These are phyloP conservation scores for Candida odintsovae DNA, from an alignment of 805 yeast genomes.

Conservation along the genomic window DNA sequence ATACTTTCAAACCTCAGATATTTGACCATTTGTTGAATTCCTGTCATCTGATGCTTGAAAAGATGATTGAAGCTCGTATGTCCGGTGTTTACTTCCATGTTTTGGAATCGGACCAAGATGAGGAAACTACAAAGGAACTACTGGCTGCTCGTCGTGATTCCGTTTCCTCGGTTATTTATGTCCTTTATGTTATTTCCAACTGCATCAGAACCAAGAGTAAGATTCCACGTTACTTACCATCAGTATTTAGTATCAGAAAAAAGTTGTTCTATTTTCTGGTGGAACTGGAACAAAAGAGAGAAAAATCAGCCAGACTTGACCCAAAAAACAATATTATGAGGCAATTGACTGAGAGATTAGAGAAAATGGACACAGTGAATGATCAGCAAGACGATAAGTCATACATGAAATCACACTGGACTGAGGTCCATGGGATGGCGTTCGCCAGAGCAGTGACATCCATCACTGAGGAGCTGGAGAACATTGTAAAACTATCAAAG, in stretches of 20 bases:
- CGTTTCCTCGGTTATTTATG: conserved; percentile 39
- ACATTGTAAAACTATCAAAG: conserved; percentile 31
- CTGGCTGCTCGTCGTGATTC: conserved; percentile 41
- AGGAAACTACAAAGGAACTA: conserved; percentile 32
- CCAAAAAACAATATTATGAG: conserved; percentile 1
- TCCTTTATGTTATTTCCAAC: conserved; percentile 37
- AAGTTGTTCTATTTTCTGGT: conserved; percentile 35
- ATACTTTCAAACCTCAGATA: conserved; percentile 28
- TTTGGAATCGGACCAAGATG: conserved; percentile 36
- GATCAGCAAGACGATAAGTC: conserved; percentile 1
- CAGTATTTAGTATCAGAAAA: conserved; percentile 37
- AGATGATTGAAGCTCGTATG: conserved; percentile 42
- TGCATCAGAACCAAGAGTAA: conserved; percentile 32
- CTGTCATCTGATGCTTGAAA: conserved; percentile 35
- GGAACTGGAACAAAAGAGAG: conserved; percentile 21
- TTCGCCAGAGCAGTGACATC: conserved; percentile 43
- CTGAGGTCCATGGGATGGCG: conserved; percentile 43
- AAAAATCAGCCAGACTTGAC: conserved; percentile 2
- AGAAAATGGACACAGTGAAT: conserved; percentile 1
- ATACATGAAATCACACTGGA: conserved; percentile 34
- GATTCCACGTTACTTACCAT: conserved; percentile 41
- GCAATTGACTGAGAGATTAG: conserved; percentile 10
- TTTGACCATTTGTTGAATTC: conserved; percentile 31
- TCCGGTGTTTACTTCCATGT: conserved; percentile 42
- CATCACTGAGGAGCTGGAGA: conserved; percentile 37